Conservation (phyloP, 2,329 filamentous ascomycete genomes). For the Claviceps pazoutovae region DNA sequence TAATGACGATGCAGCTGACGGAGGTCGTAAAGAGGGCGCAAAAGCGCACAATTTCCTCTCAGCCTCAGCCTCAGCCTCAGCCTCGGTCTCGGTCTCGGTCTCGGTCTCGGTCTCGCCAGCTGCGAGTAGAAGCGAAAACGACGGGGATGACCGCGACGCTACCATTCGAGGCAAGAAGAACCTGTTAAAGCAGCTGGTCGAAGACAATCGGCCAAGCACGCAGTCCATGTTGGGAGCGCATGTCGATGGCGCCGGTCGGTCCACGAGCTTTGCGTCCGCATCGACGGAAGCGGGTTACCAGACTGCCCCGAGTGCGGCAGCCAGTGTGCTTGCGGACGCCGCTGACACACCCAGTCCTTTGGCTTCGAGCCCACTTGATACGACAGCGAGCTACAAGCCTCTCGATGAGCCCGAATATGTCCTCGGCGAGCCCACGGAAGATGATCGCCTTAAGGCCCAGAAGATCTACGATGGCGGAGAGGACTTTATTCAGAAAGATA, state of each 20-base stretch:
- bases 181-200: slow-evolving; percentile 10
- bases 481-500: slow-evolving; percentile 62
- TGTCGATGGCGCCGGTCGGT: slow-evolving; percentile 23
- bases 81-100: neutral
- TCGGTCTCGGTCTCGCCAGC: neutral
- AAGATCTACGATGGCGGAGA: slow-evolving; percentile 78
- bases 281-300: slow-evolving; percentile 27
- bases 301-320: slow-evolving; percentile 27
- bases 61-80: neutral
- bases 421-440: slow-evolving; percentile 45
- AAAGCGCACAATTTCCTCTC: neutral
- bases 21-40: slow-evolving; percentile 5
- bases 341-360: slow-evolving; percentile 25
- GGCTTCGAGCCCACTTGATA: slow-evolving; percentile 17
- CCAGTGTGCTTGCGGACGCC: slow-evolving; percentile 31
- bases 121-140: neutral
- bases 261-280: slow-evolving; percentile 20
- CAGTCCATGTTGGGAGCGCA: slow-evolving; percentile 25
- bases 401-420: slow-evolving; percentile 46
- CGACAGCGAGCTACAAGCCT: slow-evolving; percentile 22
- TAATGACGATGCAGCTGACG: slow-evolving; percentile 23
- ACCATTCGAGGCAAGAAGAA: slow-evolving; percentile 17
- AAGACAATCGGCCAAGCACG: slow-evolving; percentile 14
- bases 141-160: slow-evolving; percentile 13
- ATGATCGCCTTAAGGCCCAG: slow-evolving; percentile 64